Conservation (phyloP, 768 basidiomycete genomes). For the Rhizopogon salebrosus region DNA sequence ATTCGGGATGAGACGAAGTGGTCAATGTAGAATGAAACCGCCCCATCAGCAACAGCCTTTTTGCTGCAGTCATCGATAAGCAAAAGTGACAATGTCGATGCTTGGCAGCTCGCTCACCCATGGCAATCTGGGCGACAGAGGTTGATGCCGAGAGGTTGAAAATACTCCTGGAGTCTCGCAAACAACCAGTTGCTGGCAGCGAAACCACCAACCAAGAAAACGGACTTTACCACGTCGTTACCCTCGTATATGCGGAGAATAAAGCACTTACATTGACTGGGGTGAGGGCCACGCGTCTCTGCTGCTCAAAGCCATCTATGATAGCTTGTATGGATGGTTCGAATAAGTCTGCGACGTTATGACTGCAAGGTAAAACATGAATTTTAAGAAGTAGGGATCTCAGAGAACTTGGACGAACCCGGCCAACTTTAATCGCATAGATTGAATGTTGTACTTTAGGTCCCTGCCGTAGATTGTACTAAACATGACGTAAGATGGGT, state of each 20-base stretch:
- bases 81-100: not conserved
- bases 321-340: not conserved
- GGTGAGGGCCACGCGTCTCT: slow-evolving; percentile 11
- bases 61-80: slow-evolving; percentile 19
- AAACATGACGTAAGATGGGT: slow-evolving; percentile 34
- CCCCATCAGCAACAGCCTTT: slow-evolving; percentile 50
- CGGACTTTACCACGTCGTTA: slow-evolving; percentile 13
- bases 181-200: slow-evolving; percentile 45
- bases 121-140: slow-evolving; percentile 45
- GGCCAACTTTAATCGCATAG: not conserved
- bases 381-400: not conserved
- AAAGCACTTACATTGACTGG: slow-evolving; percentile 22
- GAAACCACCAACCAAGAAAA: slow-evolving; percentile 51
- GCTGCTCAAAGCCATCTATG: not conserved
- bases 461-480: slow-evolving; percentile 32
- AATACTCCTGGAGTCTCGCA: slow-evolving; percentile 30
- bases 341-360: not conserved
- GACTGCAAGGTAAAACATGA: not conserved
- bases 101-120: slow-evolving; percentile 33
- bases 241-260: not conserved
- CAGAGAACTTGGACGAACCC: not conserved
- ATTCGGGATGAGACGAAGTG: slow-evolving; percentile 40
- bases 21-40: slow-evolving; percentile 34
- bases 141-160: slow-evolving; percentile 31
- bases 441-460: slow-evolving; percentile 24